Base-by-base conservation (phyloP, 2,329 filamentous ascomycete species). In the Claviceps sp. region DNA sequence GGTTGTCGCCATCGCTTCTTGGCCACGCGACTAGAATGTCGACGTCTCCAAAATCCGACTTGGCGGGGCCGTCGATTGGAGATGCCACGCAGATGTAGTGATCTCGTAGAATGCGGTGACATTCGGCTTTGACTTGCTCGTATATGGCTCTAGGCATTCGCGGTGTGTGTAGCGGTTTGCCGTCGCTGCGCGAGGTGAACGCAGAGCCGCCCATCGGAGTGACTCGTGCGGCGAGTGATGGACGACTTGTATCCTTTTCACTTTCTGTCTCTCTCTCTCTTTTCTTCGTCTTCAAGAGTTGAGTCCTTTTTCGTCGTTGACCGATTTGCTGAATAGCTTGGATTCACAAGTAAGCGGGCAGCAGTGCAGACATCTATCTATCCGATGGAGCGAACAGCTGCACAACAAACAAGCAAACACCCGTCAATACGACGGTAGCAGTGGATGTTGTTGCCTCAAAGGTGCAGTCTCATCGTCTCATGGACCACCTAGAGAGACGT, bases 21-120 rank as follows among this genome's bases (percentile, higher is more conserved):
- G 68, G 65, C 37, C 63, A 62, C 0, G 70, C 68, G 1, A 87
- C 74, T 1, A 88, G 65, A 54, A 90, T 72, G 65, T 93, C 87
- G 40, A 94, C 69, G 57, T 93, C 88, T 20, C 87, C 88, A 60
- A 80, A 76, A 58, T 81, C 77, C 0, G 57, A 43, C 65, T 93
- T 93, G 1, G 64, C 81, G 0, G 86, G 86, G 0, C 78, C 84
- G 57, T 88, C 84, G 30, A 84, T 76, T 0, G 85, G 81, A 0
- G 76, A 72, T 1, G 72, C 75, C 4, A 85, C 79, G 7, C 67
- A 69, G 0, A 67, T 51, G 58, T 79, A 88, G 3, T 83, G 65
- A 1, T 68, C 58, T 1, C 66, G 64, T 0, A 86, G 72, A 2
- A 72, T 63, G 0, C 61, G 52, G 26, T 72, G 67, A 54, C 75